Percentiles rank a stretch among this genome's conserved stretches.
phyloP scores from a whole-genome alignment of 2,329 filamentous ascomycete species.

The Colletotrichum plurivorum region DNA sequence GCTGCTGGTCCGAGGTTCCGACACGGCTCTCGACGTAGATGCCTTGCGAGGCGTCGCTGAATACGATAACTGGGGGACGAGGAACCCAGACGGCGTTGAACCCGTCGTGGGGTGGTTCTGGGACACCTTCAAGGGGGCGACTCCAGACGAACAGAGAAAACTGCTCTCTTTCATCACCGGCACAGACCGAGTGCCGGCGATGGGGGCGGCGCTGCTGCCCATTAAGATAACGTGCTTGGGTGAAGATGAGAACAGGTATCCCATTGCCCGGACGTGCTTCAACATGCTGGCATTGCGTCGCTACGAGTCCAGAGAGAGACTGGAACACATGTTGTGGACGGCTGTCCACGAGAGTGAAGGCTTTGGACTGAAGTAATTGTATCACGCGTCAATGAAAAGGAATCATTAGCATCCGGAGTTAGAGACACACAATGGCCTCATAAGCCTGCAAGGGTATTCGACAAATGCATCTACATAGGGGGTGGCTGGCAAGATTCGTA shows the following conservation, averaged over 20 bases:
- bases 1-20: slow-evolving; percentile 85
- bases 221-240: slow-evolving; percentile 84
- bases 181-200: slow-evolving; percentile 90
- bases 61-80: slow-evolving; percentile 83
- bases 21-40: slow-evolving; percentile 84
- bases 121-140: slow-evolving; percentile 80
- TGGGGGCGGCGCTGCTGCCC: slow-evolving; percentile 83
- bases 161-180: slow-evolving; percentile 90
- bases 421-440: slow-evolving; percentile 15
- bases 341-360: slow-evolving; percentile 93
- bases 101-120: slow-evolving; percentile 89
- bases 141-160: slow-evolving; percentile 79
- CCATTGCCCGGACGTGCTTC: slow-evolving; percentile 92
- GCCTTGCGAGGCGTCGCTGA: slow-evolving; percentile 82
- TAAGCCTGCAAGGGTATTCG: slow-evolving; percentile 9
- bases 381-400: slow-evolving; percentile 29
- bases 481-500: slow-evolving; percentile 5
- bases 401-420: slow-evolving; percentile 32
- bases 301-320: slow-evolving; percentile 75
- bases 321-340: slow-evolving; percentile 83
- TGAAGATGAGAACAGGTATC: slow-evolving; percentile 81
- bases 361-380: slow-evolving; percentile 83
- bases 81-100: slow-evolving; percentile 70
- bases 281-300: slow-evolving; percentile 85
- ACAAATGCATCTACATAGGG: slow-evolving; percentile 14